Base-by-base conservation (phyloP, 2,329 filamentous ascomycete genomes). In the Plectosphaerella plurivora region DNA sequence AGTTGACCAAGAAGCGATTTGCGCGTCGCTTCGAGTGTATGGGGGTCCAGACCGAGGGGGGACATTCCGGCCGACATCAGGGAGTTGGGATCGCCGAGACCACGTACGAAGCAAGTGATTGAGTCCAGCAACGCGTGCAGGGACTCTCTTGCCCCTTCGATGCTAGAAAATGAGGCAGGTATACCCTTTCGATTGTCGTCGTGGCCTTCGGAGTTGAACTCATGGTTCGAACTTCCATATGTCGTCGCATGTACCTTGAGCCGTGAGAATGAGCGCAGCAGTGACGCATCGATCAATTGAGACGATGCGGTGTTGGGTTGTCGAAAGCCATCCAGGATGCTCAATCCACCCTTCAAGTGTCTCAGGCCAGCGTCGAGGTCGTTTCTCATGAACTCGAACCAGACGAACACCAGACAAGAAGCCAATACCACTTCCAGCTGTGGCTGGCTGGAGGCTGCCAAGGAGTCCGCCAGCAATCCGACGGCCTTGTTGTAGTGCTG, bases 401-500 rank as follows among this genome's bases (percentile, higher is more conserved):
- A 45, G 18, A 45, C 44, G 44, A 45, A 22, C 11, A 45, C 16
- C 44, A 45, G 44, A 28, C 44, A 45, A 9, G 44, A 45, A 28
- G 44, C 25, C 18, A 45, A 45, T 22, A 45, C 44, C 16, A 45
- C 44, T 24, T 45, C 44, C 44, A 45, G 24, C 37, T n/a, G 37
- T 39, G 2, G 62, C 60, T 1, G 61, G 53, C 10, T 66, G 60
- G 22, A 22, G 35, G 37, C 37, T 39, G 37, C 7, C 37, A 39
- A 39, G 37, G 37, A 39, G 37, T 39, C 14, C 37, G 37, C 37
- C 1, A 73, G 57, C 15, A 65, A 57, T 33, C 61, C 59, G 22
- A 75, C 70, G 1, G 73, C 72, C 1, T 63, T 58, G 52, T 74
- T 75, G 53, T 76, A 76, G 51, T 74, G 71, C 8, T 52, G 52